Base-by-base conservation (phyloP, 805 yeast genomes). In the Ogataea trehalophila region DNA sequence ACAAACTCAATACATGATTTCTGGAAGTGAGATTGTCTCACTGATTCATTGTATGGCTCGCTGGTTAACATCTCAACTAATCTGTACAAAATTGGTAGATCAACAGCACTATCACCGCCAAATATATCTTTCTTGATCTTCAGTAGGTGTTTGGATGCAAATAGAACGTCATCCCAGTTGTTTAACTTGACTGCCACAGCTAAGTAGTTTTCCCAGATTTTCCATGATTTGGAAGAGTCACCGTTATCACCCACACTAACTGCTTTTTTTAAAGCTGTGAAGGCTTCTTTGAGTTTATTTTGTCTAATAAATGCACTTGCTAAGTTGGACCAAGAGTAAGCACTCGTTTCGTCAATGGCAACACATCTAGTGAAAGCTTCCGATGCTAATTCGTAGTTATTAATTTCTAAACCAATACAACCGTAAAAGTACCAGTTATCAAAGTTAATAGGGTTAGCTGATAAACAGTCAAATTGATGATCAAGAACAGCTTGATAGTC, bases 401-500 rank as follows among this genome's bases (percentile, higher is more conserved):
- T 74, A 14, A 80, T 65, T 60, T 89, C 96, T 43, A 94, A 70
- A 0, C 95, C 96, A 46, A 91, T 72, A 61, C 96, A 88, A 6
- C 98, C 98, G 60, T 91, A 90, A 58, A 90, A 80, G 62, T 83
- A 92, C 96, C 98, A 90, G 34, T 92, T 85, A 17, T 85, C 87
- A 56, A 77, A 81, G 57, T 77, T 79, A 45, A 88, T 70, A 9
- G 97, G 94, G 61, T 84, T 84, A 26, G 81, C 80, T 20, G 75
- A 70, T 49, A 92, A 71, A 14, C 94, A 83, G 36, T 90, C 95
- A 55, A 79, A 77, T 68, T 89, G 76, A 62, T 89, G 89, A 36
- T 66, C 67, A 47, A 88, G 75, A 0, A 90, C 85, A 29, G 66
- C 55, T 7, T 62, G 70, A 16, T 81, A 57, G 52, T 87, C 75